Conservation (phyloP, 495 filamentous ascomycete species). For the Evansstolkia leycettana region DNA sequence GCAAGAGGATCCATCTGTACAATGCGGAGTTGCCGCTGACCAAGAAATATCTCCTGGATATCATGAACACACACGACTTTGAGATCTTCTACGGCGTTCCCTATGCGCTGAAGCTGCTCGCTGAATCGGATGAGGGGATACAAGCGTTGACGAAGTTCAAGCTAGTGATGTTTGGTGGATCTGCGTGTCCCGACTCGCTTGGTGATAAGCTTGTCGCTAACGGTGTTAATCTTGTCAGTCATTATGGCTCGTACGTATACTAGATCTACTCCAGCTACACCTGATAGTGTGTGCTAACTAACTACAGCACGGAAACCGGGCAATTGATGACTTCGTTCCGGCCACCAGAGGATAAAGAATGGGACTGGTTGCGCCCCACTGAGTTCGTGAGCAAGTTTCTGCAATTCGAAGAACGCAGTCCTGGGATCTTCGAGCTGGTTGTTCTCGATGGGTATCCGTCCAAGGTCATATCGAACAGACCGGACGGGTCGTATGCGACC, state of each 20-base stretch:
- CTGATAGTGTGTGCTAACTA: too few species aligned
- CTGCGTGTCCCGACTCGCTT: conserved; percentile 34
- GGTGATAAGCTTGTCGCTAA: conserved; percentile 38
- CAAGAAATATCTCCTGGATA: conserved; percentile 20
- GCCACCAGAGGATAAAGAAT: conserved; percentile 40
- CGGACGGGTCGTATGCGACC: conserved; percentile 45
- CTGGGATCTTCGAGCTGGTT: conserved; percentile 47
- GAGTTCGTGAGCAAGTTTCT: conserved; percentile 23
- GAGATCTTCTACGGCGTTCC: conserved; percentile 34
- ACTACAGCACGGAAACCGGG: conserved; percentile 38
- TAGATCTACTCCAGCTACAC: too few species aligned
- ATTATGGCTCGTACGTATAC: conserved; percentile 23
- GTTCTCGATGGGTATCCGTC: conserved; percentile 49
- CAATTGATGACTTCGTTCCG: conserved; percentile 44
- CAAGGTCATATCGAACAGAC: conserved; percentile 46
- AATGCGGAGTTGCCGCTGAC: conserved; percentile 33
- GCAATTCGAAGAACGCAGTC: conserved; percentile 40
- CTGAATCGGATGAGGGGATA: conserved; percentile 30
- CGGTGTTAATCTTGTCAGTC: conserved; percentile 41
- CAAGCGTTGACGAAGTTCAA: conserved; percentile 21
- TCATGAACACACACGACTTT: conserved; percentile 23
- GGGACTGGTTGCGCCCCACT: conserved; percentile 49
- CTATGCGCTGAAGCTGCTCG: conserved; percentile 35
- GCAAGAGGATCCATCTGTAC: conserved; percentile 30
- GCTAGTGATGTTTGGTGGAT: conserved; percentile 36